Base-by-base conservation (phyloP, 129 eudicot species). In the Sambucus nigra region DNA sequence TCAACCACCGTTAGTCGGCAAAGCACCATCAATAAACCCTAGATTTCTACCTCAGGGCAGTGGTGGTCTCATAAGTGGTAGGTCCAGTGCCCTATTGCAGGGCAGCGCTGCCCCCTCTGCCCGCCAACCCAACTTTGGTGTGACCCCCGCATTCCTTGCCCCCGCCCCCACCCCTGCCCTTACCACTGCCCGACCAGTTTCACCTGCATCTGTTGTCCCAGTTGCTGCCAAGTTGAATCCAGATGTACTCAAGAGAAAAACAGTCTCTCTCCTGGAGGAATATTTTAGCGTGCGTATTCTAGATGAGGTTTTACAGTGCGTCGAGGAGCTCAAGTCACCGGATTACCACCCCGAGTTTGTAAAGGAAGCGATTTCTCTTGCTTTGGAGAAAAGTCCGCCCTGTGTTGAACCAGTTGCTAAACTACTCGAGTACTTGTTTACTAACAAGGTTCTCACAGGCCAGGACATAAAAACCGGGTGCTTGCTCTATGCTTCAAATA, bases 301-400 rank as follows among this genome's bases (percentile, higher is more conserved):
- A 16, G 99, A 86, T 40, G 99, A 92, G 69, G 99, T 92, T 1
- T 62, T 92, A 47, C 82, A 75, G 57, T 92, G 99, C 25, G 53
- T 92, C 23, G 79, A 69, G 53, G 99, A 92, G 33, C 64, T 92
- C 32, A 77, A 75, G 13, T 73, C 96, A 15, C 99, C 96, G 0
- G 75, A 80, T 31, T 92, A 86, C 52, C 73, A 92, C 22, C 24
- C 84, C 6, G 92, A 92, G 60, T 26, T 92, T 50, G 92, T 92
- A n/a, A 82, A 82, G 55, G 88, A 86, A 75, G 87, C 99, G 3
- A 61, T 92, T 57, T 67, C 77, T 7, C 75, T 80, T 5, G 91
- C 79, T 1, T 52, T 92, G 66, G 99, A 86, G 66, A 92, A 82
- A 65, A 82, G 71, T 63, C 81, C 94, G 5, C 99, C 99, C 0